A percentile compares a stretch with the other conserved stretches of the same genome.
Evolutionary conservation across 2,329 filamentous ascomycete species (phyloP).

Genomic region (Clarireedia homoeocarpa): DNA sequence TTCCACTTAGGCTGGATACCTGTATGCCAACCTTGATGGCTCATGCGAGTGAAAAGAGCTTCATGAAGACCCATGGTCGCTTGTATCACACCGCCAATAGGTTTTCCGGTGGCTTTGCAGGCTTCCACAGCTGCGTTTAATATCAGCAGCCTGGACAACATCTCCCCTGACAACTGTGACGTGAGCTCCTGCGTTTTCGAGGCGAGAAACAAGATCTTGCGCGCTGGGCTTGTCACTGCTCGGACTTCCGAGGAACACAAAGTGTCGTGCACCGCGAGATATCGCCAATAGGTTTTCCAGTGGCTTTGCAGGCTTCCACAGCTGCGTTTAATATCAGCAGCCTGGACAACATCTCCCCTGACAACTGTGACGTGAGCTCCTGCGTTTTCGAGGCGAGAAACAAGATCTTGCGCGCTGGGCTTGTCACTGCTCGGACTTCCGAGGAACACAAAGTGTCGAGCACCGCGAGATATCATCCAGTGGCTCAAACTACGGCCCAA

Average conservation of each 20-base stretch:
- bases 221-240: slow-evolving; percentile 28
- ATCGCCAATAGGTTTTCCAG: no score
- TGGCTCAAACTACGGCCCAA: slow-evolving; percentile 9
- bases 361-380: slow-evolving; percentile 7
- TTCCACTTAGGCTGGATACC: slow-evolving; percentile 29
- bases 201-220: not conserved
- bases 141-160: slow-evolving; percentile 7
- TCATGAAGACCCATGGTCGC: slow-evolving; percentile 25
- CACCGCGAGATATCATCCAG: slow-evolving; percentile 13
- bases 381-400: not conserved
- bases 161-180: slow-evolving; percentile 15
- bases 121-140: slow-evolving; percentile 6
- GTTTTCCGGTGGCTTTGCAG: not conserved
- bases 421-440: slow-evolving; percentile 31
- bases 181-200: not conserved
- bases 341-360: slow-evolving; percentile 13
- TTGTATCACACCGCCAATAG: slow-evolving; percentile 23
- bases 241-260: slow-evolving; percentile 33
- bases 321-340: slow-evolving; percentile 9
- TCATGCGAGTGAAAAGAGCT: not conserved
- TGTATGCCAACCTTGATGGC: not conserved
- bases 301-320: not conserved
- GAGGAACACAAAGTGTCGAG: slow-evolving; percentile 29
- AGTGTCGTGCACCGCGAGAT: slow-evolving; percentile 6
- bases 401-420: slow-evolving; percentile 3